Percentiles rank a stretch among this genome's conserved stretches.
Conservation (phyloP, 176 grass and related monocot species). For the Rhynchospora pubera region DNA sequence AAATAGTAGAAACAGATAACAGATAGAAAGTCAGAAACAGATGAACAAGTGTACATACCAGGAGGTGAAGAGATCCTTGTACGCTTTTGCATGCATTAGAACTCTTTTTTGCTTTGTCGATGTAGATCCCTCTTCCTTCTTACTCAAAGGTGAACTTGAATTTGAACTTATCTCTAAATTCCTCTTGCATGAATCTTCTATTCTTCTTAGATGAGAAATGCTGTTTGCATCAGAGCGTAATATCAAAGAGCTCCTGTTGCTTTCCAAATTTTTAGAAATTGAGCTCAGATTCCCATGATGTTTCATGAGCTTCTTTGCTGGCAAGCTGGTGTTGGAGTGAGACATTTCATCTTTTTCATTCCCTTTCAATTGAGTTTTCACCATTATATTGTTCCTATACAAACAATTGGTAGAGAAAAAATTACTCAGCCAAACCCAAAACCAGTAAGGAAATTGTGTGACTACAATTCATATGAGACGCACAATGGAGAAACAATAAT, state of each 20-base stretch:
- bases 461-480: too few species aligned
- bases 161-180: not conserved
- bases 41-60: not conserved
- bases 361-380: conserved; percentile 46
- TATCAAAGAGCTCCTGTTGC: not conserved
- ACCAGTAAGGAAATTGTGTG: too few species aligned
- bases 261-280: not conserved
- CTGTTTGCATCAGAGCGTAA: not conserved
- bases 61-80: not conserved
- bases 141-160: not conserved
- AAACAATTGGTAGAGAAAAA: not conserved
- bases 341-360: not conserved
- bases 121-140: not conserved
- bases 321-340: not conserved
- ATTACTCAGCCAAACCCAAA: too few species aligned
- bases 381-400: conserved; percentile 16
- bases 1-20: too few species aligned
- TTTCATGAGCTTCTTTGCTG: not conserved
- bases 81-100: conserved; percentile 15
- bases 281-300: not conserved
- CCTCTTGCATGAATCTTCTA: not conserved
- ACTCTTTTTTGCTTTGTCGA: not conserved
- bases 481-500: too few species aligned
- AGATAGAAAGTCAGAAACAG: not conserved
- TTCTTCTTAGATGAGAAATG: conserved; percentile 46